phyloP scores from a whole-genome alignment of 1,284 basidiomycete species.

The Fistulinella cinereoalba region DNA sequence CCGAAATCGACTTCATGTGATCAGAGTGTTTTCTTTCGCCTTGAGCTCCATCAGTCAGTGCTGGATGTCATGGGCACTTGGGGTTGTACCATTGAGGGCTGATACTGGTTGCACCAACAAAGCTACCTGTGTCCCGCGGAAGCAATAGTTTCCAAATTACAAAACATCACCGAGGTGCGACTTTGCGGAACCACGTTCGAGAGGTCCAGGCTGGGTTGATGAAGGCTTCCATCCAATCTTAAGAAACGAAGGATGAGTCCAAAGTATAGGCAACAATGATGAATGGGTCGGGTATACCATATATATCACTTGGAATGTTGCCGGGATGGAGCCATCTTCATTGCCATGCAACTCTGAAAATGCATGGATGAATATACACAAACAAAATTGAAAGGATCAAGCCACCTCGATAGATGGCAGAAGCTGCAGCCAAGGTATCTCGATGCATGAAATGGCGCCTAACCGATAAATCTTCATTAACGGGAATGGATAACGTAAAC shows the following conservation, averaged over 20 bases:
- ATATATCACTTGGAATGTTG: conserved; percentile 95
- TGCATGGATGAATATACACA: conserved; percentile 4
- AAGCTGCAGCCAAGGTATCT: conserved; percentile 89
- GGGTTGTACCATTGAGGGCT: too few species aligned
- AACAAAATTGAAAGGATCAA: neutral
- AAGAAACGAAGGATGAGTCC: neutral
- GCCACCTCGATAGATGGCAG: conserved; percentile 88
- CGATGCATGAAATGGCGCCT: conserved; percentile 73
- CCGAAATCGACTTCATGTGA: too few species aligned
- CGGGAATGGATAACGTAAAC: neutral
- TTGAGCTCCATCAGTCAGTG: too few species aligned
- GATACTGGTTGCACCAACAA: too few species aligned
- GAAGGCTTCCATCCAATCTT: conserved; percentile 99
- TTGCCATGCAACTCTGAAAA: conserved; percentile 77
- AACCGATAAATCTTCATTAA: conserved; percentile 2
- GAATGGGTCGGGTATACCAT: conserved; percentile 54
- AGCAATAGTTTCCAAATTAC: conserved; percentile 28
- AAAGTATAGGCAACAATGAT: neutral
- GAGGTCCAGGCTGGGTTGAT: conserved; percentile 78
- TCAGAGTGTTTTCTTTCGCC: too few species aligned
- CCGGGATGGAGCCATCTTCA: conserved; percentile 82
- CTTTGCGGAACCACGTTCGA: conserved; percentile 82
- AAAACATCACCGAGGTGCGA: conserved; percentile 81
- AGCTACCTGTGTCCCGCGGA: too few species aligned
- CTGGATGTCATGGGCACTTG: too few species aligned